Conservation (phyloP, 1,284 basidiomycete species). For the Cryptococcus sp. region DNA sequence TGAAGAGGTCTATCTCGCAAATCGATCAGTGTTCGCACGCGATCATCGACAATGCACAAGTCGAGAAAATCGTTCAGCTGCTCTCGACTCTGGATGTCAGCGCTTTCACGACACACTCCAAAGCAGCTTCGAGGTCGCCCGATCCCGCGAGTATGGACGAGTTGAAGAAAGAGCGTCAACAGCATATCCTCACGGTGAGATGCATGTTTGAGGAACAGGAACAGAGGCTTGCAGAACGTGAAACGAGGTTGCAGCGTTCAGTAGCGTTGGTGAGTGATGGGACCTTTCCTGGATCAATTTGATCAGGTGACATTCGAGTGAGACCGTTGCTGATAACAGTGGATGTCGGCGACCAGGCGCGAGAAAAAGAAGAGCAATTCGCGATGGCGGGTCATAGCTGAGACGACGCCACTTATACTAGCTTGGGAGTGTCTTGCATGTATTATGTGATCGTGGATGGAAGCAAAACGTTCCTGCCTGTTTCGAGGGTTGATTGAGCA, state of each 20-base stretch:
- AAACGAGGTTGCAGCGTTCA: conserved; percentile 2
- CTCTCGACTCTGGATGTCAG: background rate
- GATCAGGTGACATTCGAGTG: no score
- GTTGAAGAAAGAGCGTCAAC: background rate
- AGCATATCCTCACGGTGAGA: conserved; percentile 5
- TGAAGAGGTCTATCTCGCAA: background rate
- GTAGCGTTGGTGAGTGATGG: conserved; percentile 6
- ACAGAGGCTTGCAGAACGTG: conserved; percentile 6
- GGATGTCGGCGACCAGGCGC: no score
- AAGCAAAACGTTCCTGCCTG: no score
- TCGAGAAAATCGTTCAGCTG: background rate
- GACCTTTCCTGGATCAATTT: no score
- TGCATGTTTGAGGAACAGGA: conserved; percentile 13
- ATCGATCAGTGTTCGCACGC: background rate
- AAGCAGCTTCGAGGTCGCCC: background rate
- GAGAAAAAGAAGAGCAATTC: no score
- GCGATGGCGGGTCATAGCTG: no score
- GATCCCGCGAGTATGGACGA: background rate
- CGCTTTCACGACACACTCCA: background rate
- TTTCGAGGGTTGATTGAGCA: no score
- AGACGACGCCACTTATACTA: no score
- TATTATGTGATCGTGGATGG: no score
- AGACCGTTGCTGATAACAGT: no score
- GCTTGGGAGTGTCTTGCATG: no score
- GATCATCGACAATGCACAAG: background rate